Percentiles rank a stretch among this genome's conserved stretches.
phyloP scores from a whole-genome alignment of 768 basidiomycete genomes.

The Boletus huronensis region DNA sequence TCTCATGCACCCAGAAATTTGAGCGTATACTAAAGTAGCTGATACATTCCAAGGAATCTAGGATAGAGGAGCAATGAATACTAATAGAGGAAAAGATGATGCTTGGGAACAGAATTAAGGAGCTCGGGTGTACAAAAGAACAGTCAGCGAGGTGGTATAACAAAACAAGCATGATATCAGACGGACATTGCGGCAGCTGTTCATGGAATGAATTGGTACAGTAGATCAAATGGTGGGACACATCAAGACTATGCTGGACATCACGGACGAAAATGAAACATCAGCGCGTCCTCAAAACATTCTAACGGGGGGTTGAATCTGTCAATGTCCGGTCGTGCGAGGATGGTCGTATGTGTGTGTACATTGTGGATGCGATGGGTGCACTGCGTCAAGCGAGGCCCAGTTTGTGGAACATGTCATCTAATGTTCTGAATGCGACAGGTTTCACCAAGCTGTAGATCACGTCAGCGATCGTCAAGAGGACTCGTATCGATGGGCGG shows the following conservation, averaged over 20 bases:
- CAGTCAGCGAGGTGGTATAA: neutral
- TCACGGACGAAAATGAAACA: neutral
- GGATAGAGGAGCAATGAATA: neutral
- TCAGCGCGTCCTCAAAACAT: neutral
- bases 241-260: slow-evolving; percentile 4
- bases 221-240: slow-evolving; percentile 2
- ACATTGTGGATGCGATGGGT: slow-evolving; percentile 11
- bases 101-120: slow-evolving; percentile 1
- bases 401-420: slow-evolving; percentile 76
- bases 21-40: neutral
- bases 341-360: slow-evolving; percentile 2
- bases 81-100: neutral
- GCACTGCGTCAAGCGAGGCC: slow-evolving; percentile 41
- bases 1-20: neutral
- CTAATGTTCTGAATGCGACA: slow-evolving; percentile 88
- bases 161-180: slow-evolving; percentile 5
- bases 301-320: slow-evolving; percentile 7
- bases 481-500: neutral
- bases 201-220: slow-evolving; percentile 7
- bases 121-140: neutral
- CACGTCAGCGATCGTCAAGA: neutral
- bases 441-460: slow-evolving; percentile 81
- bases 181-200: slow-evolving; percentile 1
- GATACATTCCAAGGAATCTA: slow-evolving; percentile 12
- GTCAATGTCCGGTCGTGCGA: slow-evolving; percentile 11